Evolutionary conservation across 2,329 filamentous ascomycete genomes (phyloP).

Genomic region (Huntiella abstrusa): DNA sequence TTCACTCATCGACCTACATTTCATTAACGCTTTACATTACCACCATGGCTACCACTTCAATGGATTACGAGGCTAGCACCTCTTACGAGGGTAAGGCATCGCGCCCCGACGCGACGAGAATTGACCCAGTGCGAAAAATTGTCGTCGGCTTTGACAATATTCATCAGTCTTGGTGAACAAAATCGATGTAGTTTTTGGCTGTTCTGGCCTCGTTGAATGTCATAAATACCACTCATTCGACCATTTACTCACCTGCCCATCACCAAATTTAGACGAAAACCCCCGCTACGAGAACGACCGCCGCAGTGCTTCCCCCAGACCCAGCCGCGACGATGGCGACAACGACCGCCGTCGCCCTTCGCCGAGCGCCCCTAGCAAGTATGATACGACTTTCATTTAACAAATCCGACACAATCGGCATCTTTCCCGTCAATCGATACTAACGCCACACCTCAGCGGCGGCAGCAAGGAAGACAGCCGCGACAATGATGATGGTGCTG

Average conservation of each 20-base stretch:
- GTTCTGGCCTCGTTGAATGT: background rate
- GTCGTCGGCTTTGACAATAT: background rate
- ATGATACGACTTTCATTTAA: constrained; percentile 25
- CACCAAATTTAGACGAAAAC: constrained; percentile 32
- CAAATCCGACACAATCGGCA: background rate
- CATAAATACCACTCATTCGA: no score
- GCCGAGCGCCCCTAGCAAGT: constrained; percentile 37
- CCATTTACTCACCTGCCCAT: background rate
- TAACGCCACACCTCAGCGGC: constrained; percentile 19
- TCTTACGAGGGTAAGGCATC: constrained; percentile 38
- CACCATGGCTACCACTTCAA: constrained; percentile 43
- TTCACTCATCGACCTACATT: background rate
- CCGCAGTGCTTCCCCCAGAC: constrained; percentile 45
- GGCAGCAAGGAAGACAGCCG: constrained; percentile 32
- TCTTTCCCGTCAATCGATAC: background rate
- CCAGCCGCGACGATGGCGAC: constrained; percentile 40
- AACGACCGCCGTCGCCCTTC: constrained; percentile 37
- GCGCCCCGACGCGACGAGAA: background rate
- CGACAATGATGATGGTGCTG: constrained; percentile 49
- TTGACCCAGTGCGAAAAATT: no score
- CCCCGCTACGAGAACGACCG: constrained; percentile 49
- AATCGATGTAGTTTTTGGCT: background rate
- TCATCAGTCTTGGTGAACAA: background rate
- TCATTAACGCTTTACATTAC: background rate
- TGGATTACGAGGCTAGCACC: constrained; percentile 53